A percentile compares a stretch with the other conserved stretches of the same genome.
These are phyloP conservation scores for Xylariales sp. DNA, from an alignment of 2,329 filamentous ascomycete genomes.

Conservation along the genomic window DNA sequence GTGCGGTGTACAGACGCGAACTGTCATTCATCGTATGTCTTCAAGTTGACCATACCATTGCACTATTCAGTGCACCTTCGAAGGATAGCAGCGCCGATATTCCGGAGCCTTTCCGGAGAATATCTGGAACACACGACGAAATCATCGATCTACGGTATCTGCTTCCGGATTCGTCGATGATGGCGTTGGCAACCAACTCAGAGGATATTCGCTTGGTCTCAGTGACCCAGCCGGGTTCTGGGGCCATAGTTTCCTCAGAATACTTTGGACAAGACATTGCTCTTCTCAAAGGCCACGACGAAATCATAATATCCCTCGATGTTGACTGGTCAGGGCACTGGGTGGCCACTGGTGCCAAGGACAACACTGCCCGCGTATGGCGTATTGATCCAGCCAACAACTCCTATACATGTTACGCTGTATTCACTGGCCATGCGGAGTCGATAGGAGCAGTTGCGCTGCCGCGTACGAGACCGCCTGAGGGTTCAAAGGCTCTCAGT, in stretches of 20 bases:
- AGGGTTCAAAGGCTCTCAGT: slow-evolving; percentile 64
- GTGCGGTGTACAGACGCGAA: slow-evolving; percentile 61
- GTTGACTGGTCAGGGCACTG: slow-evolving; percentile 96
- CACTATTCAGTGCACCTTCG: slow-evolving; percentile 58
- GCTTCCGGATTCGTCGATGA: slow-evolving; percentile 70
- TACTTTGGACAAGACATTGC: slow-evolving; percentile 91
- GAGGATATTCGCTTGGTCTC: slow-evolving; percentile 90
- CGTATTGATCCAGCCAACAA: slow-evolving; percentile 70
- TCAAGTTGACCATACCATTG: slow-evolving; percentile 84
- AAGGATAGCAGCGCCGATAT: slow-evolving; percentile 30
- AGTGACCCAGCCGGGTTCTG: slow-evolving; percentile 40
- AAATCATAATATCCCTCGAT: slow-evolving; percentile 93
- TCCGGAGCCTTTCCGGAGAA: slow-evolving; percentile 62
- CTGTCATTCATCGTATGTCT: slow-evolving; percentile 73
- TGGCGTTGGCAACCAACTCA: slow-evolving; percentile 91
- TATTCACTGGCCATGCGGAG: slow-evolving; percentile 89
- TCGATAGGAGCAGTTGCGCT: slow-evolving; percentile 87
- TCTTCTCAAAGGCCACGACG: slow-evolving; percentile 82
- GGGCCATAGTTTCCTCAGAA: slow-evolving; percentile 29
- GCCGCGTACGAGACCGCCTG: slow-evolving; percentile 63
- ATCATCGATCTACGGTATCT: slow-evolving; percentile 93
- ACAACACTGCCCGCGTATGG: slow-evolving; percentile 93
- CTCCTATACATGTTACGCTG: slow-evolving; percentile 74
- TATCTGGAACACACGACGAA: slow-evolving; percentile 96
- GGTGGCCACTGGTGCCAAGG: slow-evolving; percentile 94